These are phyloP conservation scores for Zygnema circumcarinatum DNA, from an alignment of 139 green algal genomes.

Conservation along the genomic window DNA sequence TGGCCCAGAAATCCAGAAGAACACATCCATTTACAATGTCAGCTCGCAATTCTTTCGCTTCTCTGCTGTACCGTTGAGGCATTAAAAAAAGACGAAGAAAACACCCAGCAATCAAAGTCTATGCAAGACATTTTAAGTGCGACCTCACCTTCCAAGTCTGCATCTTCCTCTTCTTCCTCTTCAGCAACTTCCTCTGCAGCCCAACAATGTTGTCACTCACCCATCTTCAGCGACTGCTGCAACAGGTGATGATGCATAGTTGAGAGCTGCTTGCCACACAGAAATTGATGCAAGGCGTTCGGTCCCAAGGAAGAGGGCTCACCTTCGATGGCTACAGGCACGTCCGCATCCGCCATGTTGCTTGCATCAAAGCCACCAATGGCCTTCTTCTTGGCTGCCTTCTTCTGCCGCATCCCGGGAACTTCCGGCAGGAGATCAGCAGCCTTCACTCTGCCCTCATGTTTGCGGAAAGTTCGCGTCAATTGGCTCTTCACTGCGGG, in stretches of 20 bases:
- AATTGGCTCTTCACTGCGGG: slow-evolving; percentile 54
- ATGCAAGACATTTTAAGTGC: neutral
- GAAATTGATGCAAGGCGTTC: neutral
- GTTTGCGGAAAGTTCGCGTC: slow-evolving; percentile 71
- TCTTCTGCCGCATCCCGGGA: neutral
- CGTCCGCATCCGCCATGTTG: slow-evolving; percentile 4
- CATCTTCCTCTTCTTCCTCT: neutral
- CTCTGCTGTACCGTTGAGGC: neutral
- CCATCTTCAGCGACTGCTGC: too few relatives aligned
- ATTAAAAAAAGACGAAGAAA: neutral
- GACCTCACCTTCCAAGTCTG: neutral
- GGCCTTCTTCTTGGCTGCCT: neutral
- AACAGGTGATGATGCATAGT: too few relatives aligned
- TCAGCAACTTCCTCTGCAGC: neutral
- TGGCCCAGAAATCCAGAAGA: neutral
- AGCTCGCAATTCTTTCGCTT: neutral
- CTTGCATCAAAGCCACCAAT: neutral
- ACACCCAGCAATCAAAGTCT: neutral
- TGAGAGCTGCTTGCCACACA: neutral
- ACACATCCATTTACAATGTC: neutral
- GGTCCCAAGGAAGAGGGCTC: neutral
- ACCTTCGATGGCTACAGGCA: slow-evolving; percentile 42
- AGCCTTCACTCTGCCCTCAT: neutral
- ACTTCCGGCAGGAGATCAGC: slow-evolving; percentile 37
- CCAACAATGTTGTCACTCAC: neutral